Percentiles rank a stretch among this genome's conserved stretches.
Evolutionary conservation across 2,329 filamentous ascomycete species (phyloP).

Genomic region (Xylariaceae sp.): DNA sequence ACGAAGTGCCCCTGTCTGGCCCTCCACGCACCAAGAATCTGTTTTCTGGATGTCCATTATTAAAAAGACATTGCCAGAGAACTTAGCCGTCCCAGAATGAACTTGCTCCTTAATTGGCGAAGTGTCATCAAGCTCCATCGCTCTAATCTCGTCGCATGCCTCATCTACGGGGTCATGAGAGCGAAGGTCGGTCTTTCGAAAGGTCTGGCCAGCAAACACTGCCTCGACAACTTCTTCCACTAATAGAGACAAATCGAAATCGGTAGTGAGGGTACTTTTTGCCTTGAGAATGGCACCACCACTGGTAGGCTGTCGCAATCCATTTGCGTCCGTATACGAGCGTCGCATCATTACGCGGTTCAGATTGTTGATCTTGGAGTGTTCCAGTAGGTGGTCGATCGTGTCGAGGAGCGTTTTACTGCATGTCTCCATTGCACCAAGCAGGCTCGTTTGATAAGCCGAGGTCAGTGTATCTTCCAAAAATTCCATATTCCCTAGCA

Average conservation of each 20-base stretch:
- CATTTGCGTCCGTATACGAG: not conserved
- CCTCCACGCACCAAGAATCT: constrained; percentile 10
- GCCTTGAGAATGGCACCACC: not conserved
- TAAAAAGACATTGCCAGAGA: constrained; percentile 15
- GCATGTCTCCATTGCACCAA: constrained; percentile 40
- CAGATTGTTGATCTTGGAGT: constrained; percentile 35
- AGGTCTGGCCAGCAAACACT: constrained; percentile 33
- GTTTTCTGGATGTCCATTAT: constrained; percentile 14
- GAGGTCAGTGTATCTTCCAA: constrained; percentile 38
- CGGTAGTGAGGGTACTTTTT: constrained; percentile 4
- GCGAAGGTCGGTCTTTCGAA: constrained; percentile 24
- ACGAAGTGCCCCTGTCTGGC: constrained; percentile 27
- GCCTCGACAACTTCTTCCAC: constrained; percentile 37
- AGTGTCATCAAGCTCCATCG: constrained; percentile 9
- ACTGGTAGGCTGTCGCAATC: constrained; percentile 17
- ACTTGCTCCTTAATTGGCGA: constrained; percentile 12
- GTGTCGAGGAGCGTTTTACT: constrained; percentile 46
- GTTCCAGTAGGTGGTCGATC: constrained; percentile 44
- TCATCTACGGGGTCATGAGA: constrained; percentile 14
- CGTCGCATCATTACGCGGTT: not conserved
- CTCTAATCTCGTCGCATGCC: constrained; percentile 7
- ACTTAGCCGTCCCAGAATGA: constrained; percentile 14
- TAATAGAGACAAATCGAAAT: constrained; percentile 29
- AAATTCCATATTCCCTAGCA: constrained; percentile 48
- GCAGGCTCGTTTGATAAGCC: constrained; percentile 37